Evolutionary conservation across 2,329 filamentous ascomycete species (phyloP).

Genomic region (Fusarium chlamydosporum): DNA sequence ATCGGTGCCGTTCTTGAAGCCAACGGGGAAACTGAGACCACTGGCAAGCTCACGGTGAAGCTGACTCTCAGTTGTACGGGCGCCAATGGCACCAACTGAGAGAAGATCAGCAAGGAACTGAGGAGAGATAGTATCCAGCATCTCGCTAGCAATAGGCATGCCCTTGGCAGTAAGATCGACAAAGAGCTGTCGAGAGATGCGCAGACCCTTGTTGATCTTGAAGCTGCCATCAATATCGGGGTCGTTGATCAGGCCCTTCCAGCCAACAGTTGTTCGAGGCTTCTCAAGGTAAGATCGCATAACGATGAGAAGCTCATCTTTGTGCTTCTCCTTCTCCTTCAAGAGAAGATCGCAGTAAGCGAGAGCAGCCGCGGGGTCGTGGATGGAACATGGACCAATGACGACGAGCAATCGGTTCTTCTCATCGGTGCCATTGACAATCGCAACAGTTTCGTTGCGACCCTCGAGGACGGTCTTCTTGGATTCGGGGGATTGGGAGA

Average conservation of each 20-base stretch:
- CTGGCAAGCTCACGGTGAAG: slow-evolving; percentile 94
- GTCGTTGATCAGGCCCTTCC: slow-evolving; percentile 99
- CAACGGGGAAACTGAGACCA: slow-evolving; percentile 95
- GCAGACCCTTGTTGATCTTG: slow-evolving; percentile 98
- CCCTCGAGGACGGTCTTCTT: slow-evolving; percentile 73
- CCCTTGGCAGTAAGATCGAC: slow-evolving; percentile 91
- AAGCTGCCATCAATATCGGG: slow-evolving; percentile 98
- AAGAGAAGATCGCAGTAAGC: slow-evolving; percentile 92
- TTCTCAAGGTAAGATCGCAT: slow-evolving; percentile 99
- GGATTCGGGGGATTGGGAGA: slow-evolving; percentile 71
- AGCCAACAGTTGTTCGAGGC: slow-evolving; percentile 96
- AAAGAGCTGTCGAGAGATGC: slow-evolving; percentile 89
- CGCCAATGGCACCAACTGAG: slow-evolving; percentile 92
- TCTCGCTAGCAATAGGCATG: slow-evolving; percentile 97
- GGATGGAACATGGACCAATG: slow-evolving; percentile 96
- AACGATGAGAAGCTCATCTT: slow-evolving; percentile 90
- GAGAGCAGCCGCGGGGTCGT: slow-evolving; percentile 90
- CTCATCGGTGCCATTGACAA: slow-evolving; percentile 76
- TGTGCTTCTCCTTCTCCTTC: slow-evolving; percentile 86
- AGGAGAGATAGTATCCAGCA: slow-evolving; percentile 97
- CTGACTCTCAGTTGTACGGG: slow-evolving; percentile 96
- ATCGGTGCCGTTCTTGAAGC: slow-evolving; percentile 99
- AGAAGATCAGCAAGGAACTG: slow-evolving; percentile 96
- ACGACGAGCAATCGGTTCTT: slow-evolving; percentile 77
- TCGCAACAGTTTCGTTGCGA: slow-evolving; percentile 74